A percentile compares a stretch with the other conserved stretches of the same genome.
These are phyloP conservation scores for Pisolithus sp. DNA, from an alignment of 768 basidiomycete species.

Conservation along the genomic window DNA sequence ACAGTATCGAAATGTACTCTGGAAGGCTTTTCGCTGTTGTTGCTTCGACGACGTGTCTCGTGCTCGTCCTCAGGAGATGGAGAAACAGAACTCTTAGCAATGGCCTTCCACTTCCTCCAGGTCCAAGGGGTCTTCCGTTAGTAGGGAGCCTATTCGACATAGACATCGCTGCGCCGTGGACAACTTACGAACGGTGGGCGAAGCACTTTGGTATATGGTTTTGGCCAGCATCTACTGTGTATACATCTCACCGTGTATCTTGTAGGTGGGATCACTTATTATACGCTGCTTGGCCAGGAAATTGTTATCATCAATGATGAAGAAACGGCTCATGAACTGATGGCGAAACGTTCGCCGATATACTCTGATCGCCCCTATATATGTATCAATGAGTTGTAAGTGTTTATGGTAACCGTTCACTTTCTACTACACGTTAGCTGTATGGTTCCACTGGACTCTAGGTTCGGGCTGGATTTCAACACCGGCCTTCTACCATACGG, in stretches of 20 bases:
- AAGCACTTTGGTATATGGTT: conserved; percentile 9
- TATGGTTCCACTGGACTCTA: background rate
- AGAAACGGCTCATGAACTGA: conserved; percentile 37
- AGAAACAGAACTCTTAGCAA: conserved; percentile 5
- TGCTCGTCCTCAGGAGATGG: conserved; percentile 11
- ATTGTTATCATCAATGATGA: conserved; percentile 41
- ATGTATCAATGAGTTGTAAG: conserved; percentile 12
- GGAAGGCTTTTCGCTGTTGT: background rate
- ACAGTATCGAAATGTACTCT: background rate
- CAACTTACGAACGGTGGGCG: conserved; percentile 30
- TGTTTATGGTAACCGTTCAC: background rate
- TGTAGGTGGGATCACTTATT: conserved; percentile 41
- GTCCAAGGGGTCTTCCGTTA: conserved; percentile 42
- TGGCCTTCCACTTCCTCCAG: conserved; percentile 38
- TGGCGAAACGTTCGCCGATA: conserved; percentile 40
- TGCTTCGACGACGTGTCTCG: conserved; percentile 3
- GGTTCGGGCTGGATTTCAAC: conserved; percentile 10
- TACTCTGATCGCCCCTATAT: conserved; percentile 46
- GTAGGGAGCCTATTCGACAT: conserved; percentile 20
- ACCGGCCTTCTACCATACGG: conserved; percentile 12
- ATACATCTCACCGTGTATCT: background rate
- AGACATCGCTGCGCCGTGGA: conserved; percentile 21
- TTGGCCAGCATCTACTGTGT: background rate
- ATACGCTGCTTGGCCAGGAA: conserved; percentile 39
- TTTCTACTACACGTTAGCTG: background rate